Conservation (phyloP, 2,329 filamentous ascomycete species). For the Phialemoniopsis sp. region DNA sequence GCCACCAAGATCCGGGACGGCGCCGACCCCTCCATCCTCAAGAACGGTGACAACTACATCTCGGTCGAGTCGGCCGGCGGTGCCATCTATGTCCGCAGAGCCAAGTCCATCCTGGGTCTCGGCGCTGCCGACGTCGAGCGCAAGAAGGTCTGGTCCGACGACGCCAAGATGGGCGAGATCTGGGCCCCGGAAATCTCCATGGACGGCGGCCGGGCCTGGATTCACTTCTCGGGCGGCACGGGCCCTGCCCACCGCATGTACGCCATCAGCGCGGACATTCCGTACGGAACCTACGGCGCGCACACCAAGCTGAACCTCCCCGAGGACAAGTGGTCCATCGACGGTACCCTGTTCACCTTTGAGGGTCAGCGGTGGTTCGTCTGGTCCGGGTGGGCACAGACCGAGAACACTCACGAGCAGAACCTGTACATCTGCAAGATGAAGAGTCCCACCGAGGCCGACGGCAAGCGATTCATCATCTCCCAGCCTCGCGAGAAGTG, state of each 20-base stretch:
- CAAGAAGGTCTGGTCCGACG: slow-evolving; percentile 7
- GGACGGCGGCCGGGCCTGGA: slow-evolving; percentile 10
- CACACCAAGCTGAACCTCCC: slow-evolving; percentile 13
- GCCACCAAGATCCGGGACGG: slow-evolving; percentile 9
- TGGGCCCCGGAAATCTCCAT: slow-evolving; percentile 9
- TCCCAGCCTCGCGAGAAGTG: slow-evolving; percentile 17
- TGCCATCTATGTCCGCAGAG: slow-evolving; percentile 12
- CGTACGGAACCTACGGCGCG: slow-evolving; percentile 9
- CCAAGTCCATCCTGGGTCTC: slow-evolving; percentile 11
- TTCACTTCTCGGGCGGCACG: slow-evolving; percentile 14
- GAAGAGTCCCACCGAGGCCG: slow-evolving; percentile 11
- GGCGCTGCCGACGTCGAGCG: slow-evolving; percentile 4
- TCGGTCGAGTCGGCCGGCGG: slow-evolving; percentile 14
- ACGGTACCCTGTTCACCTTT: slow-evolving; percentile 14
- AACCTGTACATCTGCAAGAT: slow-evolving; percentile 17
- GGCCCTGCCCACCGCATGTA: slow-evolving; percentile 15
- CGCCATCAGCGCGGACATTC: slow-evolving; percentile 13
- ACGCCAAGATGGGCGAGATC: slow-evolving; percentile 4
- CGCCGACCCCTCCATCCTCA: slow-evolving; percentile 14
- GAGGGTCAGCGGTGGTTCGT: slow-evolving; percentile 14
- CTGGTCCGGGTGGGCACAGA: slow-evolving; percentile 18
- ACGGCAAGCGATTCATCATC: slow-evolving; percentile 13
- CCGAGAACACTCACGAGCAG: slow-evolving; percentile 7
- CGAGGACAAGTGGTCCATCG: slow-evolving; percentile 17
- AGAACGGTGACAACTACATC: slow-evolving; percentile 12